phyloP scores from a whole-genome alignment of 2,329 filamentous ascomycete genomes.

The Phaeoacremonium minimum region DNA sequence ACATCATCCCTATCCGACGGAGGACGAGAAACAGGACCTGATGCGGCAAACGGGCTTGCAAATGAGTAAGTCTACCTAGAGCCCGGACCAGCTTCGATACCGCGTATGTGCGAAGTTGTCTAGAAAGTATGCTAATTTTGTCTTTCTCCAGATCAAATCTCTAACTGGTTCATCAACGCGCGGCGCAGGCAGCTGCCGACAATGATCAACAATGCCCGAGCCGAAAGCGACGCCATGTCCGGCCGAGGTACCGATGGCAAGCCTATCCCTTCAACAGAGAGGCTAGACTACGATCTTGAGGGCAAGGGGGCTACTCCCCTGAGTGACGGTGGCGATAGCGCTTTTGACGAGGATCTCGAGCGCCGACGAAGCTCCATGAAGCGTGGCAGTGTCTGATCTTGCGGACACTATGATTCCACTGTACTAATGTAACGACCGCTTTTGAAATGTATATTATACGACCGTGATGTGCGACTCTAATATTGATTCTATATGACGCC shows the following conservation, averaged over 20 bases:
- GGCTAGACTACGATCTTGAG: conserved; percentile 29
- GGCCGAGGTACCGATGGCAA: conserved; percentile 28
- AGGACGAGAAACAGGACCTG: conserved; percentile 81
- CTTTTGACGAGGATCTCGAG: conserved; percentile 39
- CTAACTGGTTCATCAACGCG: conserved; percentile 80
- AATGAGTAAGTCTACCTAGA: conserved; percentile 58
- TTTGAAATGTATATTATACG: too few species aligned
- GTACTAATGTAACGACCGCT: too few species aligned
- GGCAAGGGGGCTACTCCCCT: conserved; percentile 28
- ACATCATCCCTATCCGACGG: conserved; percentile 78
- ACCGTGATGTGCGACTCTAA: too few species aligned
- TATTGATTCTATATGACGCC: too few species aligned
- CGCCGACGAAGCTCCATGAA: conserved; percentile 30
- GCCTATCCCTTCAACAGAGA: conserved; percentile 32
- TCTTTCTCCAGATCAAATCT: conserved; percentile 56
- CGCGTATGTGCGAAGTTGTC: too few species aligned
- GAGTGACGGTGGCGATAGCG: conserved; percentile 42
- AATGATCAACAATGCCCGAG: conserved; percentile 53
- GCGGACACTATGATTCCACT: not conserved
- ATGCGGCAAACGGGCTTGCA: conserved; percentile 73
- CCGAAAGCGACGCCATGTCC: conserved; percentile 43
- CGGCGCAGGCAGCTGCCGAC: conserved; percentile 60
- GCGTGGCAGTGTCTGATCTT: conserved; percentile 39
- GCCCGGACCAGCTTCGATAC: conserved; percentile 3
- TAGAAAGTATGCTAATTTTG: conserved; percentile 3